Conservation (phyloP, 768 basidiomycete genomes). For the Leccinum boreale region DNA sequence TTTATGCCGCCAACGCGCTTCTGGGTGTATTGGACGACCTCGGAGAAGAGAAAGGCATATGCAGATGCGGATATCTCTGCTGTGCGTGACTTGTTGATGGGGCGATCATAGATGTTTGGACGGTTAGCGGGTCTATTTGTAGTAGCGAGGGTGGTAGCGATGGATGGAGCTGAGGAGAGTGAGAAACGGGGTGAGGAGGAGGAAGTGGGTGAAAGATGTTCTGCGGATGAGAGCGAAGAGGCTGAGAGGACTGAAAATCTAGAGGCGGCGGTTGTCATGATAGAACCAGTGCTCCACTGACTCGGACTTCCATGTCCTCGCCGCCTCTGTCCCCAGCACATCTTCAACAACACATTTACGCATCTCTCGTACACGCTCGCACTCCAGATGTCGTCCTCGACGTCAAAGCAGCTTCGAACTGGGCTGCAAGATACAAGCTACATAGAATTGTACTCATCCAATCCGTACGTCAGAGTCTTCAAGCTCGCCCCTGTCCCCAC, state of each 20-base stretch:
- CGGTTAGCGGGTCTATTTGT: constrained; percentile 42
- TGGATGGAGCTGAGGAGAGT: constrained; percentile 66
- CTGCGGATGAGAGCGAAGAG: constrained; percentile 40
- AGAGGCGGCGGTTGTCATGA: constrained; percentile 28
- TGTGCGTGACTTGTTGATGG: constrained; percentile 80
- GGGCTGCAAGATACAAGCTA: constrained; percentile 72
- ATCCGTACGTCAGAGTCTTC: constrained; percentile 49
- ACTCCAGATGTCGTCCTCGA: constrained; percentile 79
- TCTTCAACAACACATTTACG: constrained; percentile 75
- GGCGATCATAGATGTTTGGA: constrained; percentile 86
- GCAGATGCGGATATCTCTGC: constrained; percentile 82
- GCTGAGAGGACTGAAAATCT: constrained; percentile 45
- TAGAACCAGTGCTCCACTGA: neutral
- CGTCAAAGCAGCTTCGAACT: constrained; percentile 50
- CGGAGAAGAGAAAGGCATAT: constrained; percentile 89
- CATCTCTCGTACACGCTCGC: constrained; percentile 63
- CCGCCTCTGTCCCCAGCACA: constrained; percentile 47
- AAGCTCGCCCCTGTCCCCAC: neutral
- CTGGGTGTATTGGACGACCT: constrained; percentile 94
- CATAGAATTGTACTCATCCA: constrained; percentile 89
- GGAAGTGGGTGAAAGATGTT: constrained; percentile 51
- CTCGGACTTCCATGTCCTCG: constrained; percentile 33
- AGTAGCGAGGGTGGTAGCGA: constrained; percentile 52
- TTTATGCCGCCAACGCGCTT: constrained; percentile 92
- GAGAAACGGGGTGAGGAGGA: constrained; percentile 34